Base-by-base conservation (phyloP, 805 yeast genomes). In the Diddensiella transvaalensis region DNA sequence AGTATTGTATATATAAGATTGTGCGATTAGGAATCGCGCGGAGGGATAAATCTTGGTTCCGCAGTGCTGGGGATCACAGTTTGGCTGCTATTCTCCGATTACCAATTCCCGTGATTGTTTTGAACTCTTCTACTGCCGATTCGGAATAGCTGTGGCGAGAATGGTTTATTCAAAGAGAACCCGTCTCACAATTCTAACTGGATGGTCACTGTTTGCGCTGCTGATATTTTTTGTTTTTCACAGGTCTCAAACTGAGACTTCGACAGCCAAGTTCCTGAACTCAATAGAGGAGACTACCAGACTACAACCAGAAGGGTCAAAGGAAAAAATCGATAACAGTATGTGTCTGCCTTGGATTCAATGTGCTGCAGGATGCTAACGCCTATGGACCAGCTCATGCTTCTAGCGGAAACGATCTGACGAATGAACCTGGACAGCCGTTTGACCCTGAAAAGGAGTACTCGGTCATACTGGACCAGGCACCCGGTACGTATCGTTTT, bases 401-500 rank as follows among this genome's bases (percentile, higher is more conserved):
- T 32, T 42, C 35, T 10, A 55, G 44, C n/a, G 59, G 53, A 40
- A 52, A 29, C n/a, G 45, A 50, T 40, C 40, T 57, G 42, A 55
- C 64, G 5, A 58, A 56, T 22, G 52, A 50, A 3, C 52, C 50
- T 22, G 67, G 65, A 11, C 55, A 57, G 22, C 55, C 53, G 17
- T 80, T 78, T 52, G 76, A 77, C 57, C 73, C 83, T 3, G 77
- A 72, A 32, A 70, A 66, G 51, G 85, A 75, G 60, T 79, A 80
- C 52, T 65, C 75, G 37, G 74, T 73, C 45, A 84, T 86, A 29
- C 61, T 89, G 46, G 56, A 74, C 4, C 54, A 79, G 40, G 72
- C 87, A 1, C 93, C 95, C 15, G 77, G 85, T 60, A 77, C 44
- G 51, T 39, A 13, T 81, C 15, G 68, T 86, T 8, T n/a, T n/a